Conservation (phyloP, 2,329 filamentous ascomycete species). For the Domatiomyces catenatus region DNA sequence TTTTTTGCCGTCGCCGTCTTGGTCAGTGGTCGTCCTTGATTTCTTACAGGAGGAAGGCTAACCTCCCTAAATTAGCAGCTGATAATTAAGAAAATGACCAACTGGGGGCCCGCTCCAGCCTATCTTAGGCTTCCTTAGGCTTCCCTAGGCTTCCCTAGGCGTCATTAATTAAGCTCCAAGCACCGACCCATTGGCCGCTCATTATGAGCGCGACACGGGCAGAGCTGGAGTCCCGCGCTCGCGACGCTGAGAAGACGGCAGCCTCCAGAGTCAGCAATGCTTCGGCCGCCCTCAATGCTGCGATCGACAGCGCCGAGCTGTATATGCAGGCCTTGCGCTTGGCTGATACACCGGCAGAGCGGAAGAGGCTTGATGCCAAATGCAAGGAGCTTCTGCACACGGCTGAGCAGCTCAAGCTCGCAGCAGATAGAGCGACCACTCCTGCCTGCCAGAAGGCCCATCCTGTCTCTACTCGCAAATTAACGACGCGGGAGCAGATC, state of each 20-base stretch:
- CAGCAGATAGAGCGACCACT: conserved; percentile 1
- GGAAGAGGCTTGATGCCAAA: conserved; percentile 49
- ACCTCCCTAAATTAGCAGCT: not conserved
- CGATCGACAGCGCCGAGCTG: conserved; percentile 62
- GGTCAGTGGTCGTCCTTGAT: no score
- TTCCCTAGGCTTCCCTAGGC: not conserved
- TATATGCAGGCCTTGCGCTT: conserved; percentile 63
- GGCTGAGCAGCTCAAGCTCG: conserved; percentile 60
- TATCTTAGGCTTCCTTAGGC: conserved; percentile 1
- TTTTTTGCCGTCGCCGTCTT: not conserved
- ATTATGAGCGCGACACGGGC: conserved; percentile 5
- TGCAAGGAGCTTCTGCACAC: conserved; percentile 53
- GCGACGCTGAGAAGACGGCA: conserved; percentile 8
- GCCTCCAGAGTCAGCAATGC: conserved; percentile 20
- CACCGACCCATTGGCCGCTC: not conserved
- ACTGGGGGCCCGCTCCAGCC: not conserved
- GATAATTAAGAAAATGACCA: no score
- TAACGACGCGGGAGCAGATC: conserved; percentile 57
- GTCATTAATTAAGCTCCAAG: not conserved
- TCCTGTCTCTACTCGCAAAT: conserved; percentile 38
- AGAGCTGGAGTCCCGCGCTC: conserved; percentile 11
- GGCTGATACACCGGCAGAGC: conserved; percentile 47
- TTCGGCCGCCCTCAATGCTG: conserved; percentile 54
- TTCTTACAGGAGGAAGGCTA: no score
- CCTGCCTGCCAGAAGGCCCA: conserved; percentile 8